Evolutionary conservation across 2,329 filamentous ascomycete genomes (phyloP).

Genomic region (Diaporthe humulicola): DNA sequence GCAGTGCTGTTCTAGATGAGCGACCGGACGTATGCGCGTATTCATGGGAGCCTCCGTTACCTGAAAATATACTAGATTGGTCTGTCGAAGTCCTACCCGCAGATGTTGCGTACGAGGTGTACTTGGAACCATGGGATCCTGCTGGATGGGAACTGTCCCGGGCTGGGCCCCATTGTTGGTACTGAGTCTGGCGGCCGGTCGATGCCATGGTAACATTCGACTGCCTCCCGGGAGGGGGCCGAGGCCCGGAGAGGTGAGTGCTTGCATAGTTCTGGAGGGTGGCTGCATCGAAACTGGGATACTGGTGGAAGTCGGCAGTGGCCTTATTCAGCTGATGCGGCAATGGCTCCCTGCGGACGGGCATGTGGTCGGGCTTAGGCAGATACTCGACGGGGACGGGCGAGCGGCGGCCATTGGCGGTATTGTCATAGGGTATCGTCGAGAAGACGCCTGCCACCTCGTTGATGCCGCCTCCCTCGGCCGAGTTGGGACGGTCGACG

Average conservation of each 20-base stretch:
- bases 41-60: conserved; percentile 63
- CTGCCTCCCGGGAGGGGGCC: conserved; percentile 65
- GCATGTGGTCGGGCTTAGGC: conserved; percentile 74
- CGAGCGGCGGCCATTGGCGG: conserved; percentile 74
- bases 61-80: conserved; percentile 69
- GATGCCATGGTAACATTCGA: conserved; percentile 79
- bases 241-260: conserved; percentile 71
- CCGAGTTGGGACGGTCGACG: conserved; percentile 74
- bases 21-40: conserved; percentile 52
- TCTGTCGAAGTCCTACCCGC: conserved; percentile 70
- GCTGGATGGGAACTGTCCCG: conserved; percentile 67
- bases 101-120: conserved; percentile 73
- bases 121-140: conserved; percentile 67
- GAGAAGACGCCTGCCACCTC: conserved; percentile 87
- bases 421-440: conserved; percentile 86
- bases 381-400: conserved; percentile 82
- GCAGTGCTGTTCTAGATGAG: conserved; percentile 66
- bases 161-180: conserved; percentile 82
- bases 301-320: conserved; percentile 87
- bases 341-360: conserved; percentile 77
- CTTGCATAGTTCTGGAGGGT: conserved; percentile 61
- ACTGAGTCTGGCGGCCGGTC: conserved; percentile 78
- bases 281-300: conserved; percentile 78
- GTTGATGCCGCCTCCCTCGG: conserved; percentile 73
- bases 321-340: conserved; percentile 88